phyloP scores from a whole-genome alignment of 139 green algal genomes.

The Mychonastes homosphaera region DNA sequence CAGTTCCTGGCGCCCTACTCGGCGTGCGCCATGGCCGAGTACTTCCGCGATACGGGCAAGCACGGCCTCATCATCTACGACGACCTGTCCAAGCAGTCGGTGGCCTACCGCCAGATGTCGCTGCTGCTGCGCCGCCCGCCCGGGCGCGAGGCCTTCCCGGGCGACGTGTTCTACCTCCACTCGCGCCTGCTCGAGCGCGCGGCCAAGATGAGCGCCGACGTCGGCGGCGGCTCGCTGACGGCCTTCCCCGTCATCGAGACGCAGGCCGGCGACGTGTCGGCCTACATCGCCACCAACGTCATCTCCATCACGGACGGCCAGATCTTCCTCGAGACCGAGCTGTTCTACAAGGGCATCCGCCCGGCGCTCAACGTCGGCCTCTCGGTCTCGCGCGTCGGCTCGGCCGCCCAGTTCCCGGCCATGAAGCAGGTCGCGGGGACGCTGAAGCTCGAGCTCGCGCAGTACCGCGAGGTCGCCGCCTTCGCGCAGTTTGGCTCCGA shows the following conservation, averaged over 20 bases:
- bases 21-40: conserved; percentile 73
- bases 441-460: conserved; percentile 56
- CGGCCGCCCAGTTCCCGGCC: conserved; percentile 59
- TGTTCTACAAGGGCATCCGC: conserved; percentile 63
- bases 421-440: conserved; percentile 71
- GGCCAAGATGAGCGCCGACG: conserved; percentile 55
- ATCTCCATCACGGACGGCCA: conserved; percentile 67
- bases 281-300: conserved; percentile 65
- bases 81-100: conserved; percentile 79
- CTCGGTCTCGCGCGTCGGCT: background rate
- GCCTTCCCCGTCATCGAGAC: conserved; percentile 66
- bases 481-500: conserved; percentile 72
- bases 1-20: conserved; percentile 91
- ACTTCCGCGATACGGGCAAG: conserved; percentile 64
- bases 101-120: conserved; percentile 84
- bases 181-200: conserved; percentile 67
- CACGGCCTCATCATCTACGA: conserved; percentile 78
- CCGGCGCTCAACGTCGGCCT: conserved; percentile 47
- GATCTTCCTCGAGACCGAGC: conserved; percentile 58
- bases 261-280: conserved; percentile 45
- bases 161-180: conserved; percentile 84
- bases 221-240: conserved; percentile 58
- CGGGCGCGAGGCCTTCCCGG: conserved; percentile 73
- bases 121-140: conserved; percentile 71
- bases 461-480: conserved; percentile 62